Percentiles rank a stretch among this genome's conserved stretches.
Evolutionary conservation across 139 green algal species (phyloP).

Genomic region (Chlorella sp.): DNA sequence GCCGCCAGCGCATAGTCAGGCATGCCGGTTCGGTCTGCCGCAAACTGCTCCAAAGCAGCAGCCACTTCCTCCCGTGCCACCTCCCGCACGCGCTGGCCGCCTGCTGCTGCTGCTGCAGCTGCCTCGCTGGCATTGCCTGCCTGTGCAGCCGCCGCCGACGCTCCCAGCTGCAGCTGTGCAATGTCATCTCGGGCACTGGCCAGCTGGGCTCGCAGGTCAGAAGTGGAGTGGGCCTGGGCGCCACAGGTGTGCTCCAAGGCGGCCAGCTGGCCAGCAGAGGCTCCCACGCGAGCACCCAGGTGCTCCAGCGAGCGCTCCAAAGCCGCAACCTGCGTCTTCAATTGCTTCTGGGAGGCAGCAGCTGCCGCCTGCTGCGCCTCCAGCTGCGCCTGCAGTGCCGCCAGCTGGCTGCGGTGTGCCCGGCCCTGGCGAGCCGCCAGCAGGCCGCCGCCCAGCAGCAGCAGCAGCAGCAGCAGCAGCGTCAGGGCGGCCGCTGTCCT

Average conservation of each 20-base stretch:
- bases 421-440: background rate
- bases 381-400: background rate
- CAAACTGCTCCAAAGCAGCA: background rate
- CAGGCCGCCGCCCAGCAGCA: background rate
- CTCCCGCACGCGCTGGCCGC: background rate
- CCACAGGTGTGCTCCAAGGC: background rate
- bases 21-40: conserved; percentile 36
- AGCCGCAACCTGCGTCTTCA: background rate
- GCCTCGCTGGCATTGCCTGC: background rate
- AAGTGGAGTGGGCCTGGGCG: background rate
- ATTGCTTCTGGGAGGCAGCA: background rate
- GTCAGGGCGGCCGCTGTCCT: background rate
- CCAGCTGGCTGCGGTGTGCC: background rate
- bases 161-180: conserved; percentile 6
- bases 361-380: background rate
- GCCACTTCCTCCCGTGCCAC: background rate
- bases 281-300: background rate
- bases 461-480: conserved; percentile 3
- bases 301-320: background rate
- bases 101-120: background rate
- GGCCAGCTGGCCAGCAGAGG: background rate
- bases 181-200: background rate
- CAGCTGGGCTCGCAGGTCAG: background rate
- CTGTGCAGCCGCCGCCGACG: background rate
- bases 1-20: conserved; percentile 45